These are phyloP conservation scores for Fusarium begoniae DNA, from an alignment of 2,329 filamentous ascomycete species.

Conservation along the genomic window DNA sequence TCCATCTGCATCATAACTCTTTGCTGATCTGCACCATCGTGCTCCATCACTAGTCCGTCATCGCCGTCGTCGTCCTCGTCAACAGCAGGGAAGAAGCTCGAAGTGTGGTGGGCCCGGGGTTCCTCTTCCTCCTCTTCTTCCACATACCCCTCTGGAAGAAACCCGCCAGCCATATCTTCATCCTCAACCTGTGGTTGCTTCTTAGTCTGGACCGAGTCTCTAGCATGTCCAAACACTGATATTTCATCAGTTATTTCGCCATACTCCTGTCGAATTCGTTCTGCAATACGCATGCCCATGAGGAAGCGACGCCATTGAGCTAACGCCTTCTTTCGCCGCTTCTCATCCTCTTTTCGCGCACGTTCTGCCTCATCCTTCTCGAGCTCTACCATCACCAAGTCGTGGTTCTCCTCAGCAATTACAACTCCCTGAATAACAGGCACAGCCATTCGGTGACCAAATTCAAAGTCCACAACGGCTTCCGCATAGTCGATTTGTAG, in stretches of 20 bases:
- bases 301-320: slow-evolving; percentile 87
- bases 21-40: slow-evolving; percentile 13
- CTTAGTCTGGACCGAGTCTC: slow-evolving; percentile 12
- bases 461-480: slow-evolving; percentile 96
- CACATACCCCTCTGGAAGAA: slow-evolving; percentile 66
- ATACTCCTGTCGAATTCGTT: slow-evolving; percentile 81
- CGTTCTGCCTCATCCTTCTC: slow-evolving; percentile 79
- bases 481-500: slow-evolving; percentile 90
- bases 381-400: slow-evolving; percentile 79
- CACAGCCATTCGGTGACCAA: slow-evolving; percentile 92
- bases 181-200: slow-evolving; percentile 46
- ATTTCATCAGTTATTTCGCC: slow-evolving; percentile 65
- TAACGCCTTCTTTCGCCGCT: slow-evolving; percentile 77
- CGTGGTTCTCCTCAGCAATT: slow-evolving; percentile 81
- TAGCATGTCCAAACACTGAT: slow-evolving; percentile 64
- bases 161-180: slow-evolving; percentile 68
- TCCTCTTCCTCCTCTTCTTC: slow-evolving; percentile 55
- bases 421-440: slow-evolving; percentile 92
- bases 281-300: slow-evolving; percentile 83
- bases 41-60: slow-evolving; percentile 48
- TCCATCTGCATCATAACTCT: neutral
- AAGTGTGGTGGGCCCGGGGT: slow-evolving; percentile 45
- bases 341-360: slow-evolving; percentile 82
- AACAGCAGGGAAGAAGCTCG: slow-evolving; percentile 59
- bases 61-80: slow-evolving; percentile 54